A percentile compares a stretch with the other conserved stretches of the same genome.
These are phyloP conservation scores for Petunia axillaris DNA, from an alignment of 257 asterid genomes.

Conservation along the genomic window DNA sequence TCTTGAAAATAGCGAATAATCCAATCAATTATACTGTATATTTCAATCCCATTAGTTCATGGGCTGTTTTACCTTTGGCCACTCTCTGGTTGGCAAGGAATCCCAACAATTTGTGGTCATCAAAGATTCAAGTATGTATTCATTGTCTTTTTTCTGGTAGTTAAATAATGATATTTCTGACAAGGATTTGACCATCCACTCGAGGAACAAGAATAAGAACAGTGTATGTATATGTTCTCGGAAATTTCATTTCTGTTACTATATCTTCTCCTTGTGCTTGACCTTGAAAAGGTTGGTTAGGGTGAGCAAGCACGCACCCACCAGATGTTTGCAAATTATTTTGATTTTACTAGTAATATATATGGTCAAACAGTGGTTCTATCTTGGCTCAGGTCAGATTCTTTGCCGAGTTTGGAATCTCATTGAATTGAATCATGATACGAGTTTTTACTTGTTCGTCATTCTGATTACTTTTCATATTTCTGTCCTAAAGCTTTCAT, in stretches of 20 bases:
- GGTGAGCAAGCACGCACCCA: no score
- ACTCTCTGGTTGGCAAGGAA: constrained; percentile 82
- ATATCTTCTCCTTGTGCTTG: not conserved
- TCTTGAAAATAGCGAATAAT: not conserved
- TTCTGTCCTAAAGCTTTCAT: constrained; percentile 38
- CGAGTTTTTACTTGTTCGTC: constrained; percentile 37
- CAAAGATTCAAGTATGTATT: constrained; percentile 86
- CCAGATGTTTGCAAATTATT: no score
- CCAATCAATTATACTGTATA: no score
- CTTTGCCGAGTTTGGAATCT: constrained; percentile 42
- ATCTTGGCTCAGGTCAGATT: constrained; percentile 88
- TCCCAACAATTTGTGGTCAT: constrained; percentile 68
- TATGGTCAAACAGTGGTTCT: constrained; percentile 70
- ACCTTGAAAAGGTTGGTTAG: no score
- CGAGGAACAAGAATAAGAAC: not conserved
- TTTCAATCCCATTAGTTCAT: constrained; percentile 17
- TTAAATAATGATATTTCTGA: constrained; percentile 39
- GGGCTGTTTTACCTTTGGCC: constrained; percentile 54
- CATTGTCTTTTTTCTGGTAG: constrained; percentile 45
- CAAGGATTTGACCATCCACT: not conserved
- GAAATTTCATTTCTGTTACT: not conserved
- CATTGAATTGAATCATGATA: constrained; percentile 35
- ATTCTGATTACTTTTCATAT: constrained; percentile 26
- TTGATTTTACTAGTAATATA: constrained; percentile 35
- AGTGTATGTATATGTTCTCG: no score